Percentiles rank a stretch among this genome's conserved stretches.
phyloP scores from a whole-genome alignment of 1,284 basidiomycete species.

The Spongispora temasekensis region DNA sequence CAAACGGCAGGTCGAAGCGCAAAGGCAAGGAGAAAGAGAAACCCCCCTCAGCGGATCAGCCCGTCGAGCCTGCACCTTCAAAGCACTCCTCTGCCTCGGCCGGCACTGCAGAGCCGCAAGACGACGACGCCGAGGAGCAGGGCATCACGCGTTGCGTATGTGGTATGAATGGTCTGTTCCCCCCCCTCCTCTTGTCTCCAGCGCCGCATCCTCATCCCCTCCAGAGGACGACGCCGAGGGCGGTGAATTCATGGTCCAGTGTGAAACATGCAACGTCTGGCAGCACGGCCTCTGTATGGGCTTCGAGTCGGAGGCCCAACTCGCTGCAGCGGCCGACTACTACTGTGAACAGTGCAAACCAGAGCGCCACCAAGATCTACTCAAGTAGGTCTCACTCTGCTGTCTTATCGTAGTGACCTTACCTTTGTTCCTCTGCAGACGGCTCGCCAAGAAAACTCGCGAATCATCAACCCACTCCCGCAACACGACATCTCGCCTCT shows the following conservation, averaged over 20 bases:
- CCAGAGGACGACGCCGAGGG: constrained; percentile 74
- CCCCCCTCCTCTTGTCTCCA: constrained; percentile 4
- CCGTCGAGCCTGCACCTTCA: constrained; percentile 22
- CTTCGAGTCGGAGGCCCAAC: constrained; percentile 81
- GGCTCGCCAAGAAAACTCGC: constrained; percentile 60
- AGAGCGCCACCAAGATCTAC: constrained; percentile 77
- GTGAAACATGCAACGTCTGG: constrained; percentile 97
- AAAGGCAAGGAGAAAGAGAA: constrained; percentile 40
- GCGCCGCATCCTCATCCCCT: constrained; percentile 21
- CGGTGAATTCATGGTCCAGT: constrained; percentile 95
- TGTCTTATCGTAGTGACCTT: constrained; percentile 7
- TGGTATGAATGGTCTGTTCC: constrained; percentile 76
- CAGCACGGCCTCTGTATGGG: constrained; percentile 98
- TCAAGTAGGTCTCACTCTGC: constrained; percentile 55
- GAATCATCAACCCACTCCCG: constrained; percentile 64
- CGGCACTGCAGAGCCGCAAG: constrained; percentile 40
- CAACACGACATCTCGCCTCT: constrained; percentile 55
- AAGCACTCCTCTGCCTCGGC: constrained; percentile 38
- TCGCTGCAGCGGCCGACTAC: constrained; percentile 80
- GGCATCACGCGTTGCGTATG: constrained; percentile 95
- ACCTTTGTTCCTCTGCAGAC: constrained; percentile 42
- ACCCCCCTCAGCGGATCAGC: constrained; percentile 23
- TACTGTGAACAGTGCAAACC: constrained; percentile 95
- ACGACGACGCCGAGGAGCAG: constrained; percentile 71
- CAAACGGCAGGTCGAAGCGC: constrained; percentile 40